Base-by-base conservation (phyloP, 306 rosid species). In the Senna siamea region DNA sequence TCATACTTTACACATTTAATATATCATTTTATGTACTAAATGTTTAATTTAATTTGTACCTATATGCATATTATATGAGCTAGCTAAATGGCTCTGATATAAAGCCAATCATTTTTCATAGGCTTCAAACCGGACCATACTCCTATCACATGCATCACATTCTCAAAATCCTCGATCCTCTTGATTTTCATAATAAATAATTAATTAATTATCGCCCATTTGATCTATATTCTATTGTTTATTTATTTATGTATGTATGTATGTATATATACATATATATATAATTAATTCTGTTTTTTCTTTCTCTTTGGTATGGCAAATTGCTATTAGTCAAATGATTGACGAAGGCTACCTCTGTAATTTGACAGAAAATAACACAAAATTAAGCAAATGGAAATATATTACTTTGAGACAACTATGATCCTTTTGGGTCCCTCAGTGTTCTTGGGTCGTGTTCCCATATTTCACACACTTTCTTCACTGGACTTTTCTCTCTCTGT, bases 391-490 rank as follows among this genome's bases (percentile, higher is more conserved):
- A 72, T 43, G 2, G 38, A 47, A 74, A 57, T 11, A 43, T 63
- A 37, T 30, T 20, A 43, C 53, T 14, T 46, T 52, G 72, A 80
- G 69, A 84, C 73, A 53, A 53, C 59, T 20, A 11, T 26, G 77
- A 73, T 69, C 77, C 75, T 51, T 32, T 26, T 79, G 85, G 96
- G 86, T 51, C 79, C 93, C 89, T 69, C 77, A 72, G 77, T 44
- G 83, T 78, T 76, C 73, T 85, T 17, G 86, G 79, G 83, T 81
- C 78, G 77, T 86, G 98, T 89, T 85, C 88, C 92, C 93, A 83
- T 83, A 75, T 84, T 80, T 82, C 83, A 72, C 88, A 84, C 84
- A 79, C 89, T 87, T 80, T 76, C 81, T 78, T 79, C 76, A 76
- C 80, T 71, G 69, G 57, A 59, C 43, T 15, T 26, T 56, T 62